Base-by-base conservation (phyloP, 1,284 basidiomycete genomes). In the Xerocomus alliaceus region DNA sequence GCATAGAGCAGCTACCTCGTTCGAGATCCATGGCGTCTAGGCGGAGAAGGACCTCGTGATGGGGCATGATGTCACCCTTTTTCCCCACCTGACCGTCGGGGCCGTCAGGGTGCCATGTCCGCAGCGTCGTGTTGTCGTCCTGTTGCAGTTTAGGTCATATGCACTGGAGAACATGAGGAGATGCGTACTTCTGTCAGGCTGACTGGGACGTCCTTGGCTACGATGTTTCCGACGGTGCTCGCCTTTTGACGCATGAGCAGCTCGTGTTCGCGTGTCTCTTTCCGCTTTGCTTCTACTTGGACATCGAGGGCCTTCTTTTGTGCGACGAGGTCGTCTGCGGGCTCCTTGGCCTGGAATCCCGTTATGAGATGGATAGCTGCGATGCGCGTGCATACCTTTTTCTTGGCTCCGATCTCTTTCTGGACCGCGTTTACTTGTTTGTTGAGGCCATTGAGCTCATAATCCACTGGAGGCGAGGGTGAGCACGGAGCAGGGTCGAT, bases 1-100 rank as follows among this genome's bases (percentile, higher is more conserved):
- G 7, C 2, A n/a, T 29, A 4, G 28, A 57, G 5, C 24, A 26
- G 24, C 35, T 13, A 92, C 94, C 97, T 76, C 97, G 87, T 76
- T 99, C 97, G 48, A 96, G 89, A 78, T 99, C 97, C 84, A 97
- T 96, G 9, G 94, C 93, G 72, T 98, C 95, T 37, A 99, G 81
- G 51, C 95, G 87, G 61, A 95, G 87, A 64, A 99, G 86, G 46
- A 99, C 95, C 80, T 98, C 96, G 77, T 99, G 96, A 78, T 99
- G 97, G 39, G 95, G 90, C 77, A 98, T 85, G 74, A 98, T 94
- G 58, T 87, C 90, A 11, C 83, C 79, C 79, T 83, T 87, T 74
- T 88, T 87, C 69, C 80, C 86, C 58, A 77, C 83, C 71, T 78
- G 81, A 65, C 66, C 87, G 65, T 89, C 86, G 48, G 91, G 88